Base-by-base conservation (phyloP, 345 rosid species). In the Populus pruinosa region DNA sequence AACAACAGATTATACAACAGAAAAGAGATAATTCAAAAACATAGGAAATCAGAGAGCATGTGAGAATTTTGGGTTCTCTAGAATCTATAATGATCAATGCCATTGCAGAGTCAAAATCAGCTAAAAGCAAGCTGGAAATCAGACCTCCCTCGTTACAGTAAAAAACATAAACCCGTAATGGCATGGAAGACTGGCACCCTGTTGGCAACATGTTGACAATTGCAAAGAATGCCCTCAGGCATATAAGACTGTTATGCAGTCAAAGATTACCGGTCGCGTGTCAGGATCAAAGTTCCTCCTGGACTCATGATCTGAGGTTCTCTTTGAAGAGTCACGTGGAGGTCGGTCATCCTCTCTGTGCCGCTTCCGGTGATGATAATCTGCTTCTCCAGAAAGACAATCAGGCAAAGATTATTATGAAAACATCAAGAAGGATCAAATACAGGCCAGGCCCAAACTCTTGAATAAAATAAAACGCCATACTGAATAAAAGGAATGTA, bases 311-410 rank as follows among this genome's bases (percentile, higher is more conserved):
- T 94, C 94, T 31, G 87, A 62, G 29, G 70, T 79, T 84, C 98
- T 91, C 85, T 90, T 93, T 59, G 97, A 85, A 76, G 88, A 65
- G 35, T 88, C 94, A 0, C 83, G 91, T 49, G 87, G 80, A 78
- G 84, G 89, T 17, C 87, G 93, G 81, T 95, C 98, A 89, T 95
- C 97, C 11, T 95, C 98, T 74, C 99, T 86, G 69, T 86, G 76
- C 71, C 99, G 83, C 85, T 95, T 95, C 43, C 97, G 89, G 71
- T 87, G 86, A 56, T 18, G 63, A 27, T 86, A 88, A 88, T 95
- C 99, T 93, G 82, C 73, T 53, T 73, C 49, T 36, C 62, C 76
- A 59, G 78, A 44, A 64, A 75, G 50, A 70, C 63, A 29, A 33
- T 78, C 29, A 65, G 72, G 63, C 65, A 44, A 77, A 70, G 11